Conservation (phyloP, 2,329 filamentous ascomycete species). For the Ceratocystis cubensis region DNA sequence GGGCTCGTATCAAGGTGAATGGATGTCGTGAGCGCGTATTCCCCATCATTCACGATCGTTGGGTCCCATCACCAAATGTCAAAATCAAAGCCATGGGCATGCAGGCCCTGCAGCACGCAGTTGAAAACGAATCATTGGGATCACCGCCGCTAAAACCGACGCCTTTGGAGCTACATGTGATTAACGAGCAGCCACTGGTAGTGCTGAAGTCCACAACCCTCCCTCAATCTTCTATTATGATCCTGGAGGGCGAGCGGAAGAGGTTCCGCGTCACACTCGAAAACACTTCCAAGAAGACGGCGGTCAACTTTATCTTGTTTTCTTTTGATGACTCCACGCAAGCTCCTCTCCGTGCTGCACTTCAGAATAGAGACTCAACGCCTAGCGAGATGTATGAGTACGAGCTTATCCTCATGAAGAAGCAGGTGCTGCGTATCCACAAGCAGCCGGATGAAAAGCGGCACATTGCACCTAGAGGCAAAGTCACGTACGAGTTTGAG, state of each 20-base stretch:
- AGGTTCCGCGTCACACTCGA: constrained; percentile 66
- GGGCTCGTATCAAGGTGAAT: constrained; percentile 65
- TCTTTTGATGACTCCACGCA: constrained; percentile 85
- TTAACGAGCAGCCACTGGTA: constrained; percentile 65
- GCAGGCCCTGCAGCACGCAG: constrained; percentile 40
- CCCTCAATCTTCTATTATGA: constrained; percentile 76
- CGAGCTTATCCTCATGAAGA: constrained; percentile 64
- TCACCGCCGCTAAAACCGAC: constrained; percentile 36
- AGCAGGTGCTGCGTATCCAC: constrained; percentile 51
- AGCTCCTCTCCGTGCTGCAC: constrained; percentile 58
- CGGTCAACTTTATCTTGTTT: constrained; percentile 74
- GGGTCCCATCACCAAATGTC: constrained; percentile 53
- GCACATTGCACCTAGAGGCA: constrained; percentile 54
- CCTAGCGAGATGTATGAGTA: constrained; percentile 75
- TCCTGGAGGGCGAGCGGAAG: constrained; percentile 77
- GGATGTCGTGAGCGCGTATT: constrained; percentile 76
- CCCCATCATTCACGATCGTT: constrained; percentile 66
- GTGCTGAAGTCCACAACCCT: constrained; percentile 64
- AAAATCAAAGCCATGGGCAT: constrained; percentile 70
- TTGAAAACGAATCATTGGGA: constrained; percentile 30
- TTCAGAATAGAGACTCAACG: constrained; percentile 63
- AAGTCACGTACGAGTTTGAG: constrained; percentile 66
- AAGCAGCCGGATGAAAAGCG: constrained; percentile 40
- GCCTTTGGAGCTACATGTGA: constrained; percentile 56
- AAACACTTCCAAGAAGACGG: constrained; percentile 58